These are phyloP conservation scores for Diaporthe helianthi DNA, from an alignment of 2,329 filamentous ascomycete species.

Conservation along the genomic window DNA sequence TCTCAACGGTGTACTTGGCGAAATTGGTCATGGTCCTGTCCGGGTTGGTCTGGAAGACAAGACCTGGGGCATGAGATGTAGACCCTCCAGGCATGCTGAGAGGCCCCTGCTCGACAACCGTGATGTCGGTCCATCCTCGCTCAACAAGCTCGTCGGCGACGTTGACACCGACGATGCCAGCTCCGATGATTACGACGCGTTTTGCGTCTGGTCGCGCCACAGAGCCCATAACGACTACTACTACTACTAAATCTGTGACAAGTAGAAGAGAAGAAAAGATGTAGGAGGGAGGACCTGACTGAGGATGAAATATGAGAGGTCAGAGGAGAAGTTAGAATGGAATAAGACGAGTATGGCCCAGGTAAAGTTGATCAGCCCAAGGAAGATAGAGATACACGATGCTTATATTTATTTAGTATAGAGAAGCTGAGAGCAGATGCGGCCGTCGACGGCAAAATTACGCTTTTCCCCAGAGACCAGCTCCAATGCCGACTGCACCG, in stretches of 20 bases:
- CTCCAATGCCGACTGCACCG: not conserved
- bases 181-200: constrained; percentile 66
- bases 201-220: constrained; percentile 19
- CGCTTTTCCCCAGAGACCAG: not conserved
- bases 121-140: constrained; percentile 69
- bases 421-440: not conserved
- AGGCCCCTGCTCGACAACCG: constrained; percentile 70
- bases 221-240: constrained; percentile 22
- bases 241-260: not conserved
- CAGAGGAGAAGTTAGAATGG: not conserved
- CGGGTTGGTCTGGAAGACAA: constrained; percentile 68
- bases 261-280: not conserved
- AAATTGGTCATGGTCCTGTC: constrained; percentile 65
- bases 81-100: constrained; percentile 69
- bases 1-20: constrained; percentile 68
- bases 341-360: not conserved
- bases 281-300: not conserved
- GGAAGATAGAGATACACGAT: not conserved
- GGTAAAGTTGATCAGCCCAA: no score
- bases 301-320: not conserved
- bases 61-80: constrained; percentile 69
- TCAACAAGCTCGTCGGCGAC: constrained; percentile 68
- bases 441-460: not conserved
- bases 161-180: constrained; percentile 70
- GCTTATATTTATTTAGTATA: constrained; percentile 7